Evolutionary conservation across 2,329 filamentous ascomycete genomes (phyloP), one percentile per base, ranked within the genome.

Genomic region (Aspergillus calidoustus): DNA sequence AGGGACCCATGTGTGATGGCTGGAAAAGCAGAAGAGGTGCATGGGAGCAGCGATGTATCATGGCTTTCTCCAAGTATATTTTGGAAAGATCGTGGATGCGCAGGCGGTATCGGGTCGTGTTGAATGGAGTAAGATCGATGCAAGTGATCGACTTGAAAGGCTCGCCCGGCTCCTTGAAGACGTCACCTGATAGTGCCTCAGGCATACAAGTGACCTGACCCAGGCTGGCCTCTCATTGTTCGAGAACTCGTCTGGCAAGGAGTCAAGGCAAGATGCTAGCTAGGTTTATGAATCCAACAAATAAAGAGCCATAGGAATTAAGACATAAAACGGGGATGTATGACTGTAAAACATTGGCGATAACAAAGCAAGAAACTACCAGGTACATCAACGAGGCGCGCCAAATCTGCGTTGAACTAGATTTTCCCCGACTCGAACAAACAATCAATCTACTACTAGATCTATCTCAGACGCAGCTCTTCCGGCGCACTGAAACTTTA

Each of bases 1-100:
- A 25, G 55, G 50, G 34, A 55, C 59, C 59, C 49, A 61, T 59
- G 59, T 22, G 55, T 54, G 23, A 50, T 31, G 53, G 46, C 50
- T 54, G 50, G 13, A 48, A 38, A 41, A 22, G 31, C 54, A 43
- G 11, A 31, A 47, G 41, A 22, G 31, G 23, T 46, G 50, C 54
- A 54, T 61, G 50, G 41, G 44, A 58, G 41, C 38, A 58, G n/a
- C 54, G n/a, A 38, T 47, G 17, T 11, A 25, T 44, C 59, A 61
- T 61, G n/a, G 49, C 54, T 58, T 22, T 19, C 25, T 30, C 34
- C 8, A 28, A 28, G 44, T 31, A 38, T 23, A 41, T n/a, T 43
- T 19, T 15, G 15, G 17, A 7, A 25, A 11, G 9, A 31, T 22
- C 7, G 48, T 41, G 6, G 38, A 15, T 23, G 25, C 13, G 4